phyloP scores from a whole-genome alignment of 768 basidiomycete species.

The Termitomyces heimii region DNA sequence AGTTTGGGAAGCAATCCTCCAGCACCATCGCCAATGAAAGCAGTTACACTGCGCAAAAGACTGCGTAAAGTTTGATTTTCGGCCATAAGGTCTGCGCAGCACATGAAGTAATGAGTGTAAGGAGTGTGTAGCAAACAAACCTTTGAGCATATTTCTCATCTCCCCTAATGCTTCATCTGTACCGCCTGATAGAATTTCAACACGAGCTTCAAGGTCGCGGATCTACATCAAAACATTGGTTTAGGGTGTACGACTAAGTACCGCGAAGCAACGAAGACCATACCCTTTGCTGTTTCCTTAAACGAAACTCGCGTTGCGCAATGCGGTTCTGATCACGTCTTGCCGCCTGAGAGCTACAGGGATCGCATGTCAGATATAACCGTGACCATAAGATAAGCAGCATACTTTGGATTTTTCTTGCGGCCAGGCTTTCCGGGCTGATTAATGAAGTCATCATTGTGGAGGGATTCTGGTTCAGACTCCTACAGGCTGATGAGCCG shows the following conservation, averaged over 20 bases:
- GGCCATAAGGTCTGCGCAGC: constrained; percentile 65
- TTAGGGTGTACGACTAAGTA: background rate
- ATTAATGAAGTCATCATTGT: constrained; percentile 29
- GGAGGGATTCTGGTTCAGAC: constrained; percentile 59
- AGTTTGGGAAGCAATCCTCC: constrained; percentile 74
- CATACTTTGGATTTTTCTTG: constrained; percentile 88
- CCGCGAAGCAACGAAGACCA: constrained; percentile 13
- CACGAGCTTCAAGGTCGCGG: constrained; percentile 90
- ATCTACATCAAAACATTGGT: constrained; percentile 46
- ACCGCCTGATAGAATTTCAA: constrained; percentile 90
- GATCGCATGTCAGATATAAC: constrained; percentile 4
- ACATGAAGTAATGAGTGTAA: background rate
- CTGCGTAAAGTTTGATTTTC: constrained; percentile 85
- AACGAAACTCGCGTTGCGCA: constrained; percentile 88
- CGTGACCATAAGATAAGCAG: constrained; percentile 8
- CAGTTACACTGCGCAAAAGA: constrained; percentile 67
- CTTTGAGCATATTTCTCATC: constrained; percentile 77
- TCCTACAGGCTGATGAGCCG: constrained; percentile 33
- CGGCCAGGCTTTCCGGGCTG: constrained; percentile 63
- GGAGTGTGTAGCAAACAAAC: constrained; percentile 26
- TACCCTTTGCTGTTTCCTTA: constrained; percentile 86
- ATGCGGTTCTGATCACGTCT: constrained; percentile 87
- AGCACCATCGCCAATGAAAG: constrained; percentile 84
- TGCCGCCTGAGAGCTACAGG: constrained; percentile 75
- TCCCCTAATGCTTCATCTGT: constrained; percentile 86